Base-by-base conservation (phyloP, 2,329 filamentous ascomycete genomes). In the Hysterium pulicare region DNA sequence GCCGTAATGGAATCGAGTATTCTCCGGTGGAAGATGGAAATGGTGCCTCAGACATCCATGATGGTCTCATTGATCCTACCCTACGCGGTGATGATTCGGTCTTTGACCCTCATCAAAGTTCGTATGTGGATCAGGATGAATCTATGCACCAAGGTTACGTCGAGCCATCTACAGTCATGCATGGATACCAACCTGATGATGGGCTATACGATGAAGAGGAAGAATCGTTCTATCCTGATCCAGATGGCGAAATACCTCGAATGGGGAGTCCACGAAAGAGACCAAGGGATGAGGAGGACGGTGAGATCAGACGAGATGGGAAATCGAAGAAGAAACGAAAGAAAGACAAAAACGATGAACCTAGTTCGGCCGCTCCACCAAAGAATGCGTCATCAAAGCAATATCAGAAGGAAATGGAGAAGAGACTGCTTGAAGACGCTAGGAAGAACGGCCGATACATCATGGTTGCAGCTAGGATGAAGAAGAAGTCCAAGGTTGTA, bases 381-480 rank as follows among this genome's bases (percentile, higher is more conserved):
- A 72, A 70, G 53, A 73, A 62, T 33, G 65, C 67, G 20, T 68
- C 71, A 8, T 71, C 71, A 8, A 64, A 69, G 35, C 69, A 76
- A 42, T 76, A 72, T 43, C 68, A 72, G 45, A 70, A 70, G 40
- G 68, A 74, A 48, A 66, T 73, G 34, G 66, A 75, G 59, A 72
- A 51, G 57, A 69, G 59, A 56, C 63, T 64, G 11, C 49, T 69
- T 8, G 65, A 70, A 3, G 62, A 69, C n/a, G 67, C 67, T 1
- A 65, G 61, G 46, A 67, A 65, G 10, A 66, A 72, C 20, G 71
- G 72, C 22, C 62, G 71, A 0, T 73, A 66, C 42, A 70, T 73
- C 38, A 61, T 71, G 42, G 64, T 74, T n/a, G 64, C 67, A 37
- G 72, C 71, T 11, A 62, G 65, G 13, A 67, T 75, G 55, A 67